A percentile compares a stretch with the other conserved stretches of the same genome.
These are phyloP conservation scores for Globisporangium sylvaticum DNA, from an alignment of 352 stramenopile species.

Conservation along the genomic window DNA sequence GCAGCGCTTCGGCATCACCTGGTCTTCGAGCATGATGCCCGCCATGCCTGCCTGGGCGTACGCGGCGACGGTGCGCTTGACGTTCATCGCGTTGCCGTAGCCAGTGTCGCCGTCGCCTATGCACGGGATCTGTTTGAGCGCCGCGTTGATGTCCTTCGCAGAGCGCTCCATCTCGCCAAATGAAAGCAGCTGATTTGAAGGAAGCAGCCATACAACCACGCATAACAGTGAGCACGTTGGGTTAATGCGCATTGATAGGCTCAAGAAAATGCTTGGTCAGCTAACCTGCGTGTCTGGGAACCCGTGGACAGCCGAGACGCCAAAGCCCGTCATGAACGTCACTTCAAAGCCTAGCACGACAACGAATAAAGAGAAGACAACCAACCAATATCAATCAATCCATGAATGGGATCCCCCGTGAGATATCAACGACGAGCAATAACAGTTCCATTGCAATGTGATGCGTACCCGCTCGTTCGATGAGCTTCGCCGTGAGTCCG, in stretches of 20 bases:
- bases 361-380: not conserved
- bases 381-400: not conserved
- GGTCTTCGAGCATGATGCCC: constrained; percentile 94
- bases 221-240: not conserved
- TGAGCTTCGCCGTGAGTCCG: constrained; percentile 86
- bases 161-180: constrained; percentile 59
- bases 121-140: constrained; percentile 45
- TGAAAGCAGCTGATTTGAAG: constrained; percentile 56
- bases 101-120: constrained; percentile 89
- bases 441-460: not conserved
- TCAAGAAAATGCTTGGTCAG: not conserved
- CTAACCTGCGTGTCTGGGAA: constrained; percentile 77
- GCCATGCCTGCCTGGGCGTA: constrained; percentile 90
- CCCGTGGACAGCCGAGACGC: constrained; percentile 81
- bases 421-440: not conserved
- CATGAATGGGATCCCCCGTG: not conserved
- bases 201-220: not conserved
- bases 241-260: not conserved
- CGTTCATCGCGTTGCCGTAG: constrained; percentile 93
- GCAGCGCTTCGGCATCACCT: constrained; percentile 91
- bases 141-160: constrained; percentile 39
- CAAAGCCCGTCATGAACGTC: constrained; percentile 94
- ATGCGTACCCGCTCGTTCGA: constrained; percentile 55
- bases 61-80: constrained; percentile 90
- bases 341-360: constrained; percentile 65